phyloP scores from a whole-genome alignment of 768 basidiomycete genomes.

The Pleurotus citrinopileatus region DNA sequence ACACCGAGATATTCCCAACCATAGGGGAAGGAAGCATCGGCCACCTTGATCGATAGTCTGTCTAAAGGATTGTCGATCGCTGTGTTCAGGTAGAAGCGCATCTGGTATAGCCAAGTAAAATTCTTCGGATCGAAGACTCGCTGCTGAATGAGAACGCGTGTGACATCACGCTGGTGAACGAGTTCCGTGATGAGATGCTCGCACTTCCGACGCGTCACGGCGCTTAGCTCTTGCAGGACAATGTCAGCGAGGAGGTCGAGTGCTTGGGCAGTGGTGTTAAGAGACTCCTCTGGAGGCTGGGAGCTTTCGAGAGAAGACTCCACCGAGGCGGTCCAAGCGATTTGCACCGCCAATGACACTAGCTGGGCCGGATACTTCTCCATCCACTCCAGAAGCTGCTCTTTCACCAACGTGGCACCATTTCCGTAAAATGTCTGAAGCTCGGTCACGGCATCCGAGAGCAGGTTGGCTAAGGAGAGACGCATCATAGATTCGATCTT shows the following conservation, averaged over 20 bases:
- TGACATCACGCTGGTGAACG: conserved; percentile 96
- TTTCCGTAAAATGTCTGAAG: conserved; percentile 78
- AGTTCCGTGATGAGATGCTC: conserved; percentile 99
- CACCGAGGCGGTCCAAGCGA: conserved; percentile 88
- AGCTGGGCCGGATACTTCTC: conserved; percentile 94
- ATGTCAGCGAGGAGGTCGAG: conserved; percentile 96
- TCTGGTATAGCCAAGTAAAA: conserved; percentile 95
- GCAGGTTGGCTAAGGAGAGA: conserved; percentile 76
- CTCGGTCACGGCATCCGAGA: conserved; percentile 78
- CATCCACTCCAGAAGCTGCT: conserved; percentile 85
- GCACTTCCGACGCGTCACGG: conserved; percentile 95
- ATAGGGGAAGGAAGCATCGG: conserved; percentile 92
- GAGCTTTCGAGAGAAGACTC: conserved; percentile 64
- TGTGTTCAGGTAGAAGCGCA: conserved; percentile 93
- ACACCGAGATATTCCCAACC: conserved; percentile 99
- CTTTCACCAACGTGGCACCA: conserved; percentile 53
- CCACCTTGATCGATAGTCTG: conserved; percentile 76
- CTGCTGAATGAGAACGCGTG: conserved; percentile 71
- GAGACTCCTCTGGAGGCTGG: conserved; percentile 56
- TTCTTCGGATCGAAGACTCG: conserved; percentile 59
- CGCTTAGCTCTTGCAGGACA: conserved; percentile 83
- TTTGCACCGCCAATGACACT: conserved; percentile 92
- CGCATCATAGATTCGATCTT: conserved; percentile 93
- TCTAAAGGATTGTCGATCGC: conserved; percentile 73
- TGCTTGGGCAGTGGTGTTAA: conserved; percentile 75